phyloP scores from a whole-genome alignment of 345 rosid species.

The Ceriops zippeliana region DNA sequence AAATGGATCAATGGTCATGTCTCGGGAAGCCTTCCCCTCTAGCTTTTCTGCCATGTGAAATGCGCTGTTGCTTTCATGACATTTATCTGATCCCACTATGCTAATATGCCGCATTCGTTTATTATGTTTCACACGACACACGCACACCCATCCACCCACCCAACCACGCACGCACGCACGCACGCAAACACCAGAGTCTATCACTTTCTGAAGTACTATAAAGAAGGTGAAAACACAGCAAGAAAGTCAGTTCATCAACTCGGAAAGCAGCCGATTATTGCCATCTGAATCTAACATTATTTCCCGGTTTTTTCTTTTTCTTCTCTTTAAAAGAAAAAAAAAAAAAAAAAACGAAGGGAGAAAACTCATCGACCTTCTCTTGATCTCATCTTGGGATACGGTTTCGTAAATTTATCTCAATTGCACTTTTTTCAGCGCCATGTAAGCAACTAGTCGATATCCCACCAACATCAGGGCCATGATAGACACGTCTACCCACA shows the following conservation, averaged over 20 bases:
- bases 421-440: slow-evolving; percentile 73
- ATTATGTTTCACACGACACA: too few species aligned
- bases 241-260: slow-evolving; percentile 28
- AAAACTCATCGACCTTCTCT: slow-evolving; percentile 28
- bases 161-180: too few species aligned
- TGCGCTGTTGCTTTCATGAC: slow-evolving; percentile 10
- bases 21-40: slow-evolving; percentile 20
- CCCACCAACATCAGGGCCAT: slow-evolving; percentile 96
- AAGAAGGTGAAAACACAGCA: background rate
- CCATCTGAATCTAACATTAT: slow-evolving; percentile 46
- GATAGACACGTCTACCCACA: slow-evolving; percentile 80
- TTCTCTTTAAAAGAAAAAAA: too few species aligned
- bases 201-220: slow-evolving; percentile 14
- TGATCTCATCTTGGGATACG: background rate
- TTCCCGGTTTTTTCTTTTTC: slow-evolving; percentile 19
- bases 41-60: slow-evolving; percentile 28
- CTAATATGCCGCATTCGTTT: too few species aligned
- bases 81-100: too few species aligned
- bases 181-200: slow-evolving; percentile 9
- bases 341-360: background rate
- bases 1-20: slow-evolving; percentile 33
- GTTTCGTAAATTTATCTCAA: slow-evolving; percentile 35
- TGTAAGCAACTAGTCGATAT: slow-evolving; percentile 76
- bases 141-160: too few species aligned
- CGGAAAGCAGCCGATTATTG: slow-evolving; percentile 15